phyloP scores from a whole-genome alignment of 2,329 filamentous ascomycete genomes.

The Helminthosporium solani region DNA sequence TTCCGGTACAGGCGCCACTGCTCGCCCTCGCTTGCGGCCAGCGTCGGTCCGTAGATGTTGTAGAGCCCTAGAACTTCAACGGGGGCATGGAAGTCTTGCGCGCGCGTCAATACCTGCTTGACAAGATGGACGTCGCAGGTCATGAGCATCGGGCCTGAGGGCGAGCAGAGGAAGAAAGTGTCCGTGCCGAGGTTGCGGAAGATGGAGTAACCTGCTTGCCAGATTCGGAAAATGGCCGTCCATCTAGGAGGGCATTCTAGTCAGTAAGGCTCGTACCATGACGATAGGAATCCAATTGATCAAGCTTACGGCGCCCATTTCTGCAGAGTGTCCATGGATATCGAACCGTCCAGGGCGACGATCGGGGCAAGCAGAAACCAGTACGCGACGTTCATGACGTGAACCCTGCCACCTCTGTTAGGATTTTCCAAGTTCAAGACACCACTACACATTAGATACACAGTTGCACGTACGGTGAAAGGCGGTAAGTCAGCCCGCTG shows the following conservation, averaged over 20 bases:
- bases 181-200: neutral
- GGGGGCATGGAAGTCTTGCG: neutral
- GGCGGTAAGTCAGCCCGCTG: too few species aligned
- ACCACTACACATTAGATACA: too few species aligned
- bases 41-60: slow-evolving; percentile 3
- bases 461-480: too few species aligned
- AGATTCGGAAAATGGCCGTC: neutral
- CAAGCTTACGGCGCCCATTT: neutral
- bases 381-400: too few species aligned
- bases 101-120: neutral
- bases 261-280: neutral
- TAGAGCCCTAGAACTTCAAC: neutral
- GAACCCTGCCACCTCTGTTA: too few species aligned
- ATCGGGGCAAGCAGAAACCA: too few species aligned
- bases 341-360: too few species aligned
- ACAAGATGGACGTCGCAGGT: slow-evolving; percentile 1
- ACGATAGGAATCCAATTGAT: too few species aligned
- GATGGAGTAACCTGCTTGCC: neutral
- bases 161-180: neutral
- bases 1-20: neutral
- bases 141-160: slow-evolving; percentile 1
- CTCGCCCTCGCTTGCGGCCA: neutral
- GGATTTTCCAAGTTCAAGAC: too few species aligned
- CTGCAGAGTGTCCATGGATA: neutral
- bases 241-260: neutral